Conservation (phyloP, 257 asterid species). For the Solanum virginianum region DNA sequence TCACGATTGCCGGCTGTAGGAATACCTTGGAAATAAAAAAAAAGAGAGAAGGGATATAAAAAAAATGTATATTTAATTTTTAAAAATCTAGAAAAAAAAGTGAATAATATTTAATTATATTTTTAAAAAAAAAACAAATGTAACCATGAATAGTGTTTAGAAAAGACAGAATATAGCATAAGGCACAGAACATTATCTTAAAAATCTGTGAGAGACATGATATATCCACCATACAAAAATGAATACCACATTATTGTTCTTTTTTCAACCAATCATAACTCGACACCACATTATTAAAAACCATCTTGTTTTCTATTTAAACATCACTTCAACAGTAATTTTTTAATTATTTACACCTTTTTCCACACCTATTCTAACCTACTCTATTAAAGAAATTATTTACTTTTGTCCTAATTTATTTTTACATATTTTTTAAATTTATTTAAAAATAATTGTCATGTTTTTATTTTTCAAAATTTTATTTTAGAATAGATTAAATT, state of each 20-base stretch:
- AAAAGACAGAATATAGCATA: not conserved
- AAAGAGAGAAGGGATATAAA: no score
- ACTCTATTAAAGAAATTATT: not conserved
- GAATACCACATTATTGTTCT: not conserved
- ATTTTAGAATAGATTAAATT: no score
- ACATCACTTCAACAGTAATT: not conserved
- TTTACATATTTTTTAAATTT: no score
- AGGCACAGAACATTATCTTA: not conserved
- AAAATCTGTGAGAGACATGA: not conserved
- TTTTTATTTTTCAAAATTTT: no score
- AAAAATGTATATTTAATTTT: no score
- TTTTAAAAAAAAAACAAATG: no score
- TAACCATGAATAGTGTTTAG: constrained; percentile 7
- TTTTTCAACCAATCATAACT: not conserved
- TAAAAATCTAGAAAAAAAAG: no score
- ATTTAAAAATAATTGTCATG: no score
- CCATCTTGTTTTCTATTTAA: not conserved
- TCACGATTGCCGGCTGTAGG: accelerated
- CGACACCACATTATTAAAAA: constrained; percentile 23
- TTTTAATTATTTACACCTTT: not conserved
- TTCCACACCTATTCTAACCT: not conserved
- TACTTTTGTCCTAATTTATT: not conserved
- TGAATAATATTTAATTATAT: no score
- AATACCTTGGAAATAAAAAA: no score
- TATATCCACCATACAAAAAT: constrained; percentile 7